phyloP scores from a whole-genome alignment of 192 early-diverging fungal species.

The Rhizoclosmatium globosum region DNA sequence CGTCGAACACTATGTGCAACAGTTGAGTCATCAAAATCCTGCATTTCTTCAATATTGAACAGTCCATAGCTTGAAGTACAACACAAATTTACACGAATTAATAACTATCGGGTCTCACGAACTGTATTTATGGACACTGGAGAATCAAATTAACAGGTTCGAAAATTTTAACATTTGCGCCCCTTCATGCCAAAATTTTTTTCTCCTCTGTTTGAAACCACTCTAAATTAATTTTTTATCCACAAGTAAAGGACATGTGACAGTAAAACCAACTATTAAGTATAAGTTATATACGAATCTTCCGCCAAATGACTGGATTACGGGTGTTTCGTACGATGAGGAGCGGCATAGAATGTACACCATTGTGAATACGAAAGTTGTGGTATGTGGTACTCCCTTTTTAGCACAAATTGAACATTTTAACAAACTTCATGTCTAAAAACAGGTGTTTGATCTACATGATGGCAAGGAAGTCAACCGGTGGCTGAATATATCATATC shows the following conservation, averaged over 20 bases:
- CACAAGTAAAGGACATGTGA: constrained; percentile 27
- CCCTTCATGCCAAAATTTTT: background rate
- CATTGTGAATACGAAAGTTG: constrained; percentile 52
- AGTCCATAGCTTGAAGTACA: constrained; percentile 46
- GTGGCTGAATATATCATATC: constrained; percentile 41
- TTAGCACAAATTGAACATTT: constrained; percentile 36
- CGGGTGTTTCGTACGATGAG: constrained; percentile 44
- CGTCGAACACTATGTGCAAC: constrained; percentile 43
- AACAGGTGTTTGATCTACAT: background rate
- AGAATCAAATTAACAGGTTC: constrained; percentile 14
- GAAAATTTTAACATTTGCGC: constrained; percentile 6
- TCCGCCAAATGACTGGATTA: constrained; percentile 55
- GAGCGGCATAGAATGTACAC: constrained; percentile 42
- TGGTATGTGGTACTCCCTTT: constrained; percentile 41
- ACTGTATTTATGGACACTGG: constrained; percentile 25
- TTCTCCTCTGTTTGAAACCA: background rate
- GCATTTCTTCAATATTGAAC: constrained; percentile 33
- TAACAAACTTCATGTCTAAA: constrained; percentile 48
- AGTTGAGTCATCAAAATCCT: constrained; percentile 46
- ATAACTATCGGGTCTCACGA: constrained; percentile 50
- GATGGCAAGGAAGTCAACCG: constrained; percentile 40
- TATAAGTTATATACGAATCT: constrained; percentile 39
- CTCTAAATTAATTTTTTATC: background rate
- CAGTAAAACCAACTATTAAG: constrained; percentile 37
- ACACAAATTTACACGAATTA: constrained; percentile 39